phyloP scores from a whole-genome alignment of 495 filamentous ascomycete species.

The Aspergillus affinis region DNA sequence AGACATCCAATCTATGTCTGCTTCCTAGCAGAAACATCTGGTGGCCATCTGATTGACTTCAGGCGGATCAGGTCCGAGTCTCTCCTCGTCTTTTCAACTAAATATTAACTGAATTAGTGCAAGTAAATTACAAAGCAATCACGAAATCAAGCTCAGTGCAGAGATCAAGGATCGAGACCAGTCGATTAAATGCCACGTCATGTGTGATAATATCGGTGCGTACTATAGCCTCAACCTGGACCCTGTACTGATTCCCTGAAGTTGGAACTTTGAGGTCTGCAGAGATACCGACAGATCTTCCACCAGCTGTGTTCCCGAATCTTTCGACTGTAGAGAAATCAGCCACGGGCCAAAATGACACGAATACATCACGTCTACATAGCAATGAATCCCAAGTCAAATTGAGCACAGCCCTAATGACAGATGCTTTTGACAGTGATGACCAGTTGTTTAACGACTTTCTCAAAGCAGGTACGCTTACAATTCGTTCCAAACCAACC shows the following conservation, averaged over 20 bases:
- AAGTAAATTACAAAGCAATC: slow-evolving; percentile 60
- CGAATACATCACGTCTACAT: slow-evolving; percentile 11
- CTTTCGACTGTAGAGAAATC: slow-evolving; percentile 1
- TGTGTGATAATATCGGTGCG: slow-evolving; percentile 84
- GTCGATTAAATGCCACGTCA: slow-evolving; percentile 67
- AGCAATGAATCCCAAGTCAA: slow-evolving; percentile 14
- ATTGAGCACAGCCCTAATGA: slow-evolving; percentile 5
- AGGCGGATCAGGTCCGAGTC: slow-evolving; percentile 60
- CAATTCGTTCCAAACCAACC: background rate
- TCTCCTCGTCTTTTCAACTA: slow-evolving; percentile 2
- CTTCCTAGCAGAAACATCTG: slow-evolving; percentile 72
- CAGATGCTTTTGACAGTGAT: slow-evolving; percentile 55
- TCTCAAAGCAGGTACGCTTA: slow-evolving; percentile 34
- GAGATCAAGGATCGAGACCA: slow-evolving; percentile 57
- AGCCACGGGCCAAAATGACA: background rate
- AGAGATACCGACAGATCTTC: slow-evolving; percentile 61
- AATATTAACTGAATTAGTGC: slow-evolving; percentile 46
- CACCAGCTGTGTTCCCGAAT: slow-evolving; percentile 52
- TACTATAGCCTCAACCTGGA: background rate
- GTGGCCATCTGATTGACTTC: slow-evolving; percentile 75
- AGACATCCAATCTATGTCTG: slow-evolving; percentile 64
- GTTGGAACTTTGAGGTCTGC: slow-evolving; percentile 72
- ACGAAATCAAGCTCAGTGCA: slow-evolving; percentile 62
- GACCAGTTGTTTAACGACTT: slow-evolving; percentile 59
- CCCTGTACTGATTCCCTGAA: slow-evolving; percentile 24